These are phyloP conservation scores for Globisporangium paroecandrum DNA, from an alignment of 352 stramenopile genomes.

Conservation along the genomic window DNA sequence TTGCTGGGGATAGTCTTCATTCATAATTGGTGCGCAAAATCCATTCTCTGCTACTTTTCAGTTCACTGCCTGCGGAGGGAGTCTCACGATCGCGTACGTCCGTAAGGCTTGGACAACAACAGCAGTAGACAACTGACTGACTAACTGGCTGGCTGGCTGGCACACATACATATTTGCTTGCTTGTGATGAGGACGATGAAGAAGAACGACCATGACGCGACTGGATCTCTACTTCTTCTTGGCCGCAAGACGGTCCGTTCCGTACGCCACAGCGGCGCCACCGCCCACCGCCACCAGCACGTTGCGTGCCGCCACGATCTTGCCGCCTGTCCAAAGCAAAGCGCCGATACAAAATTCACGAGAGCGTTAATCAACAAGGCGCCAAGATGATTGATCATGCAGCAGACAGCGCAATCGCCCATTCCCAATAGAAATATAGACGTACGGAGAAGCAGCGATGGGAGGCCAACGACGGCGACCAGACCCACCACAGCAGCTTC, in stretches of 20 bases:
- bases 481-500: conserved; percentile 57
- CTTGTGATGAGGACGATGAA: neutral
- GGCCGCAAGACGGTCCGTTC: conserved; percentile 37
- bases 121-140: neutral
- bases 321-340: conserved; percentile 38
- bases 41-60: neutral
- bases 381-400: neutral
- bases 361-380: conserved; percentile 2
- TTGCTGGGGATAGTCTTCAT: neutral
- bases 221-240: conserved; percentile 20
- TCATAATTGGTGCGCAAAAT: neutral
- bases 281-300: conserved; percentile 57
- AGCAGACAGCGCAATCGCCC: neutral
- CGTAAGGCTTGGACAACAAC: neutral
- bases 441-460: conserved; percentile 68
- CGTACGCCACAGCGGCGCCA: conserved; percentile 53
- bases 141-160: neutral
- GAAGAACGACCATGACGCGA: neutral
- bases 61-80: neutral
- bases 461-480: conserved; percentile 50
- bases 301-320: conserved; percentile 58
- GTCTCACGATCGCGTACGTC: neutral
- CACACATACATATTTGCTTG: conserved; percentile 7
- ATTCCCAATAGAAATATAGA: conserved; percentile 10
- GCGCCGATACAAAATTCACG: neutral